Evolutionary conservation across 1,284 basidiomycete species (phyloP), one percentile per base, ranked within the genome.

Genomic region (Irpex rosettiformis): DNA sequence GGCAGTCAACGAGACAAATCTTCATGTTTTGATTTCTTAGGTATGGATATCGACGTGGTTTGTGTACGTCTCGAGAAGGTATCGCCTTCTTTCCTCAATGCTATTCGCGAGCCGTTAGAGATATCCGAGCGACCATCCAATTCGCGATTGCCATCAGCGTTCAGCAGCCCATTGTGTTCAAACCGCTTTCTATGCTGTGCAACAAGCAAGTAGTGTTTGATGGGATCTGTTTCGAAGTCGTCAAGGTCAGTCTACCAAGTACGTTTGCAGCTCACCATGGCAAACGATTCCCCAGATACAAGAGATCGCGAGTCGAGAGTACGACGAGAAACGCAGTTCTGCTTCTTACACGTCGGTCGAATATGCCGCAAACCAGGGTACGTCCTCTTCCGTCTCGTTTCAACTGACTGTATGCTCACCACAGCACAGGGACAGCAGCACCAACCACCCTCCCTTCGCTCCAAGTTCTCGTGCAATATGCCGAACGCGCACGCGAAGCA

Each of bases 11-110:
- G 33, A 13, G 33, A 16, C 11, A 4, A 40, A 13, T 13, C 13
- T n/a, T 40, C 33, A 40, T 29, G 51, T 5, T 42, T 52, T 21
- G 33, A 40, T n/a, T n/a, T n/a, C n/a, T 6, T 51, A 87, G 87
- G 87, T 49, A 82, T 83, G 51, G 81, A 90, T 52, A 73, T 88
- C 4, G 87, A 87, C 54, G 73, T 73, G 3, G 68, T 88, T 13
- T 64, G 87, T 22, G 67, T 72, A 4, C 81, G 79, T 57, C 69
- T 93, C 33, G 88, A 89, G 62, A 89, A 80, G 67, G 67, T 82
- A 3, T 84, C 86, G 0, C 81, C 86, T 0, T 68, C 75, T 1
- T 70, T 91, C 22, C 70, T 78, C 4, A 67, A 69, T 4, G 67
- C 78, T 29, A 75, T 88, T 58, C 72, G 72, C 45, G 77, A 81